Evolutionary conservation across 2,329 filamentous ascomycete species (phyloP), one percentile per base, ranked within the genome.

Genomic region (Westerdykella ornata): DNA sequence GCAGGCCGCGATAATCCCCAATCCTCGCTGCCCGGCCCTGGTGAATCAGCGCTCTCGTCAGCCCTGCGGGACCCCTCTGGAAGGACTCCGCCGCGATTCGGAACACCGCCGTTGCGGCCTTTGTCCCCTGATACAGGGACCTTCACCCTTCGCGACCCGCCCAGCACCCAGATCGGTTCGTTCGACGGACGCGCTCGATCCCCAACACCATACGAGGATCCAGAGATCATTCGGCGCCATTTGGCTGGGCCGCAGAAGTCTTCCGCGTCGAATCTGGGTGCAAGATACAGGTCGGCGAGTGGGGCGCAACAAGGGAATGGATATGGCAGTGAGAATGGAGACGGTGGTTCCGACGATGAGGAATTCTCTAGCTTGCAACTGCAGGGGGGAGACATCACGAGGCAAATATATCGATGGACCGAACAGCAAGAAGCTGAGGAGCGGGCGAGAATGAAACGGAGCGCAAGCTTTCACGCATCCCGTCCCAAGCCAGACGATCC

Each of bases 361-460:
- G 87, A 94, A 58, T 98, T 98, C 63, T 96, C 89, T 20, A 97
- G 92, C 67, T 68, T 98, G 62, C 82, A 83, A 60, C 72, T 98
- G 35, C 94, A 97, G 63, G 92, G 92, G 45, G 92, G 92, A 49
- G 92, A 98, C 63, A 84, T 96, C 43, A 96, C 90, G 17, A 77
- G 92, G 46, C 87, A 90, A 41, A 94, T 98, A 55, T 98, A 98
- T 72, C 84, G 87, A 54, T 98, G 94, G 87, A 88, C 88, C 5
- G 88, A 97, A 65, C 86, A 94, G 62, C 85, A 85, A 38, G 82
- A 94, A 59, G 73, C 80, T 35, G 78, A 82, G 51, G 70, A 72
- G 36, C 76, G 74, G 46, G 72, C 74, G 14, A 79, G 79, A 54
- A 72, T 81, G 58, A 79, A 83, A 54, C 80, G 90, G 55, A 95